Evolutionary conservation across 2,329 filamentous ascomycete species (phyloP).

Genomic region (Claviceps purpurea): DNA sequence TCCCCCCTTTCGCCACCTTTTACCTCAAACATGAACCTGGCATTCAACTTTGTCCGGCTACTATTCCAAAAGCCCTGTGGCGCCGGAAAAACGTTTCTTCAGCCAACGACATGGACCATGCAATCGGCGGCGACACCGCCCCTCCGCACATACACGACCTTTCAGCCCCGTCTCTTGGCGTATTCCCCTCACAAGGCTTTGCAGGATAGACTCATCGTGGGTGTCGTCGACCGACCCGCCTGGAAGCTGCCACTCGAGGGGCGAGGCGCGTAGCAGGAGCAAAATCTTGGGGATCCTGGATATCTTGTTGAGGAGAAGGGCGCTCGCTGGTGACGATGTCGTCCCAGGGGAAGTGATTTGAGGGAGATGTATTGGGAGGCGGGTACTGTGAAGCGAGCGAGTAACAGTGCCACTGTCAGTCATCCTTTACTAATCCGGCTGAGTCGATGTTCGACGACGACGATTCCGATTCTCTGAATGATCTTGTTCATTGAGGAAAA

Average conservation of each 20-base stretch:
- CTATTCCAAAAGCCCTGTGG: slow-evolving; percentile 1
- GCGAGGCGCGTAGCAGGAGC: slow-evolving; percentile 27
- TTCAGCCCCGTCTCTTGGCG: slow-evolving; percentile 27
- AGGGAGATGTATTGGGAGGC: not conserved
- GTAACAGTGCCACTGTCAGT: too few species aligned
- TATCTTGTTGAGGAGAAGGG: slow-evolving; percentile 14
- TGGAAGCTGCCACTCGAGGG: slow-evolving; percentile 28
- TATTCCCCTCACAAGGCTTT: slow-evolving; percentile 26
- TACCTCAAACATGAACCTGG: slow-evolving; percentile 8
- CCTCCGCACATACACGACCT: slow-evolving; percentile 10
- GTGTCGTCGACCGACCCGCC: slow-evolving; percentile 26
- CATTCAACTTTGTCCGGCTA: not conserved
- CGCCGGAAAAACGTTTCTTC: too few species aligned
- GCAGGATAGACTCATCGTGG: slow-evolving; percentile 22
- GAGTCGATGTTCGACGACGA: too few species aligned
- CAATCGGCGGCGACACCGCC: slow-evolving; percentile 3
- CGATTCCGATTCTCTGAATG: too few species aligned
- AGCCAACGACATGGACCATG: too few species aligned
- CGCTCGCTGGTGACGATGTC: slow-evolving; percentile 13
- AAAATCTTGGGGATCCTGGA: slow-evolving; percentile 15
- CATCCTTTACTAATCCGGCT: too few species aligned
- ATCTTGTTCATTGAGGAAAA: too few species aligned
- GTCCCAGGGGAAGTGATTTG: slow-evolving; percentile 4
- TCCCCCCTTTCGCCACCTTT: slow-evolving; percentile 6
- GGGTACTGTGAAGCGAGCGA: slow-evolving; percentile 3